These are phyloP conservation scores for Penicillium olsonii DNA, from an alignment of 2,329 filamentous ascomycete species.

Conservation along the genomic window DNA sequence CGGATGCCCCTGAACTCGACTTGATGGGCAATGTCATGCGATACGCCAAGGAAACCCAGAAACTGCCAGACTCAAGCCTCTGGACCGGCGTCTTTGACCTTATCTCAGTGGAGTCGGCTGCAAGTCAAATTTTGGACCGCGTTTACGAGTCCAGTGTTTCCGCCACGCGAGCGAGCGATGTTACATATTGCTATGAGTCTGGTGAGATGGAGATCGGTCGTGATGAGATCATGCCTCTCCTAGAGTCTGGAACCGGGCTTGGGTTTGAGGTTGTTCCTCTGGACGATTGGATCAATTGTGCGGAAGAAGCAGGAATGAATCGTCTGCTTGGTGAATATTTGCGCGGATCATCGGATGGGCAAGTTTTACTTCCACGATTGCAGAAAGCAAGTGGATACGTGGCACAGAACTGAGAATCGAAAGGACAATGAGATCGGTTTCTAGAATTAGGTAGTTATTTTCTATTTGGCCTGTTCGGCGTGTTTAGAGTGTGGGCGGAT, in stretches of 20 bases:
- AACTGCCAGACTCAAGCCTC: constrained; percentile 15
- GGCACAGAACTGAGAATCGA: background rate
- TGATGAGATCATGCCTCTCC: constrained; percentile 17
- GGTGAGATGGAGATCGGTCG: constrained; percentile 18
- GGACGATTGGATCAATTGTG: constrained; percentile 18
- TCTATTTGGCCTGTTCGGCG: too few species aligned
- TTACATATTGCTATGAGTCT: constrained; percentile 15
- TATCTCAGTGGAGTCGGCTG: constrained; percentile 21
- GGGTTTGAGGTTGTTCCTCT: constrained; percentile 15
- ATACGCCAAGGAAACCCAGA: constrained; percentile 15
- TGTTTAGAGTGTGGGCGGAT: too few species aligned
- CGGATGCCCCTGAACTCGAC: constrained; percentile 20
- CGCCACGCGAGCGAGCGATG: background rate
- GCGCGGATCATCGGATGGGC: constrained; percentile 16
- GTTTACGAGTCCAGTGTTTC: constrained; percentile 8
- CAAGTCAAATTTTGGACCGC: constrained; percentile 14
- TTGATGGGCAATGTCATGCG: constrained; percentile 24
- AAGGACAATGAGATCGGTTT: background rate
- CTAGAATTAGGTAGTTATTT: too few species aligned
- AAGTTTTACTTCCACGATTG: constrained; percentile 18
- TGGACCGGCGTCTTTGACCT: constrained; percentile 24
- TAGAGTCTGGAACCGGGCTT: constrained; percentile 13
- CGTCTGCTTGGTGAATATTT: constrained; percentile 19
- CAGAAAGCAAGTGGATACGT: constrained; percentile 3
- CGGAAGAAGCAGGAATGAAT: constrained; percentile 24